phyloP scores from a whole-genome alignment of 371 early-diverging fungal genomes.

The Circinella umbellata region DNA sequence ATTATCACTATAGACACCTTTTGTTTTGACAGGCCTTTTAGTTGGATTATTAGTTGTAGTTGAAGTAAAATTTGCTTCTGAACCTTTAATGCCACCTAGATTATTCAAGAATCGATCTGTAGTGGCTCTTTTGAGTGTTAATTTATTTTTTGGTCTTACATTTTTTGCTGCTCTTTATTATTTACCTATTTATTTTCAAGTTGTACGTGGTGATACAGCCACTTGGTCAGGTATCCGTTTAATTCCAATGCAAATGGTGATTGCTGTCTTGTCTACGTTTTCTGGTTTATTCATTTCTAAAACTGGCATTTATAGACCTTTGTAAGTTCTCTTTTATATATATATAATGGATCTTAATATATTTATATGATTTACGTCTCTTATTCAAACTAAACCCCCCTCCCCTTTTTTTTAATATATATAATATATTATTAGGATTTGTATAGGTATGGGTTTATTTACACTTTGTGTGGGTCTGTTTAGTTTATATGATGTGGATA shows the following conservation, averaged over 20 bases:
- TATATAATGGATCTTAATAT: background rate
- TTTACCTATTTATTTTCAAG: slow-evolving; percentile 81
- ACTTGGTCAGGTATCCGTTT: slow-evolving; percentile 56
- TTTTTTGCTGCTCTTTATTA: slow-evolving; percentile 64
- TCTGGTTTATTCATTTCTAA: slow-evolving; percentile 52
- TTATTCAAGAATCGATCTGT: slow-evolving; percentile 57
- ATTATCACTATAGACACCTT: slow-evolving; percentile 28
- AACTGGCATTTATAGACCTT: slow-evolving; percentile 51
- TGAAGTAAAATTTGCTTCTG: slow-evolving; percentile 55
- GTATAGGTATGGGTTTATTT: slow-evolving; percentile 43
- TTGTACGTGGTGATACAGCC: slow-evolving; percentile 61
- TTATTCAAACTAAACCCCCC: background rate
- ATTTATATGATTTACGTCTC: background rate
- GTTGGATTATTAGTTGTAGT: slow-evolving; percentile 41
- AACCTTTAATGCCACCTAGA: slow-evolving; percentile 62
- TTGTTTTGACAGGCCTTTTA: slow-evolving; percentile 54
- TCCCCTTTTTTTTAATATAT: background rate
- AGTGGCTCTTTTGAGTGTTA: slow-evolving; percentile 44
- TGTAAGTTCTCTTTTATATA: slow-evolving; percentile 28
- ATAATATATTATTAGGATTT: slow-evolving; percentile 34
- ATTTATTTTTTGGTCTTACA: slow-evolving; percentile 59
- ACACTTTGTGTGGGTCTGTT: slow-evolving; percentile 41
- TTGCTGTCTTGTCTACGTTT: slow-evolving; percentile 39
- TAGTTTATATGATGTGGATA: slow-evolving; percentile 31
- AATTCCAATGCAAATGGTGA: slow-evolving; percentile 57